phyloP scores from a whole-genome alignment of 75 land plant species.

The Cunninghamia lanceolata region DNA sequence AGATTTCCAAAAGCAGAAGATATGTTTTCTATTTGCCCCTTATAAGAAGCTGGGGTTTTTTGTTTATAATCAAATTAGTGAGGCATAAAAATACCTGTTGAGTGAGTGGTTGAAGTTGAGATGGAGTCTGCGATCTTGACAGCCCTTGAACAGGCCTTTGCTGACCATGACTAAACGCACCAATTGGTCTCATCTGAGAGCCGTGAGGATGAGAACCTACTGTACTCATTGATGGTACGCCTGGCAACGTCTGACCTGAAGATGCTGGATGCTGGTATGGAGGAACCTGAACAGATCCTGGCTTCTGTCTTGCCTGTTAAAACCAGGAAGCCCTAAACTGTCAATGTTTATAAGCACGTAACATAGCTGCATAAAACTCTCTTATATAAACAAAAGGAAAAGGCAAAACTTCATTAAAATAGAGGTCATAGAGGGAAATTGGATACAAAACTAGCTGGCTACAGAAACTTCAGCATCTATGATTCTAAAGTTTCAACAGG shows the following conservation, averaged over 20 bases:
- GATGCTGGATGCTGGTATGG: background rate
- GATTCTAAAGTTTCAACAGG: background rate
- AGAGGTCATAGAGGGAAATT: background rate
- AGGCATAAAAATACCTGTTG: conserved; percentile 23
- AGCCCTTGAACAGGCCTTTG: conserved; percentile 35
- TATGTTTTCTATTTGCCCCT: background rate
- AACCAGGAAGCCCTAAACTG: background rate
- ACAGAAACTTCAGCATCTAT: background rate
- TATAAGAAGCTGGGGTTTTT: background rate
- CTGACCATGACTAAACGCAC: conserved; percentile 22
- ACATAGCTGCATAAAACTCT: background rate
- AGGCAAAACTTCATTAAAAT: background rate
- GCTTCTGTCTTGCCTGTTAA: background rate
- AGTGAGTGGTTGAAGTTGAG: conserved; percentile 21
- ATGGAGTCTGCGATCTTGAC: conserved; percentile 22
- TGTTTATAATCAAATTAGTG: background rate
- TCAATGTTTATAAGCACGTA: background rate
- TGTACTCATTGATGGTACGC: conserved; percentile 27
- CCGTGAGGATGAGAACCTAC: conserved; percentile 29
- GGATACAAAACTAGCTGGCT: background rate
- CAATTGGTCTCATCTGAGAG: conserved; percentile 35
- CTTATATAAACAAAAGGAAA: background rate
- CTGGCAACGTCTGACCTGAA: conserved; percentile 27
- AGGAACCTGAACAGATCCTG: conserved; percentile 6
- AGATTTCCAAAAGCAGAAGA: background rate